Evolutionary conservation across 495 filamentous ascomycete species (phyloP), one percentile per base, ranked within the genome.

Genomic region (Hypomontagnella submonticulosa): DNA sequence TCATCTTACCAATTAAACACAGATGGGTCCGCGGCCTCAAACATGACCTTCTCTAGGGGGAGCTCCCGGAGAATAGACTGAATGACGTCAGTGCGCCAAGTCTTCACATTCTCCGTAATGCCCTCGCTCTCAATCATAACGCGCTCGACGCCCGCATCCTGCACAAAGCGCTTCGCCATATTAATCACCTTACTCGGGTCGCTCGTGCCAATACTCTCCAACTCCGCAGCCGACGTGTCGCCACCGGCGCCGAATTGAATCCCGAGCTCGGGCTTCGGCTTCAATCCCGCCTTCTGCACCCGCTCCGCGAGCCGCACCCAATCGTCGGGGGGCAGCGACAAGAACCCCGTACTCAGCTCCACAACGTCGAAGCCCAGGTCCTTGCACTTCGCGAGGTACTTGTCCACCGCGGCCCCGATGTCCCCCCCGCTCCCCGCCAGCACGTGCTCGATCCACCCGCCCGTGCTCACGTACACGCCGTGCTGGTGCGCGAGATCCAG

Each of bases 61-160:
- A 88, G 60, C 53, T 83, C 82, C 46, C 81, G 80, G 73, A 86
- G 75, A 46, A 86, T 83, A 20, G 67, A 72, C n/a, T 80, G 80
- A 3, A 87, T 80, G 12, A 87, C 83, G 59, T 87, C 84, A 2
- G 83, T 87, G 36, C 82, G 73, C 85, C 85, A 87, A 13, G 73
- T 71, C 43, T 70, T 75, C 8, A 87, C 83, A 60, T 86, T 87
- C 76, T 86, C 84, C 4, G 85, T 87, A 63, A 87, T 87, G 0
- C 84, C 85, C 69, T 87, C 84, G n/a, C 81, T 85, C 66, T 87
- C 84, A 54, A 87, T 84, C 84, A 87, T 87, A 48, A 87, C 69
- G 1, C 85, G 78, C 66, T 88, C 82, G 4, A 87, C 84, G 1
- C 85, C 85, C 0, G 71, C 79, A 33, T 86, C 74, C 7, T 41